Evolutionary conservation across 306 rosid species (phyloP).

Genomic region (Acacia crassicarpa): DNA sequence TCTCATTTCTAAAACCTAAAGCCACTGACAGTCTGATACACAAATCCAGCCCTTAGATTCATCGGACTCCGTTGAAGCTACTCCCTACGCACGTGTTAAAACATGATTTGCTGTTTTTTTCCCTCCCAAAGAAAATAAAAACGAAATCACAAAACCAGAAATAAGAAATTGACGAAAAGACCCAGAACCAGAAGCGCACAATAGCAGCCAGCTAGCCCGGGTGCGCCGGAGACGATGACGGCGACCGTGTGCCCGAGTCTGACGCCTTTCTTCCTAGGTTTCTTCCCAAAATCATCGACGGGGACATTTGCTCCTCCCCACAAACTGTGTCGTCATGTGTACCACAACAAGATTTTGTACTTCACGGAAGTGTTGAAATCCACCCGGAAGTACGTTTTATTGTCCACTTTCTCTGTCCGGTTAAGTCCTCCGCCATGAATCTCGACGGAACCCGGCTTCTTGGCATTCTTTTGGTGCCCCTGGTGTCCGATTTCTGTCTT

Average conservation of each 20-base stretch:
- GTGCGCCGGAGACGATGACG: constrained; percentile 47
- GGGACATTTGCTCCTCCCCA: constrained; percentile 56
- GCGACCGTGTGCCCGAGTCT: constrained; percentile 40
- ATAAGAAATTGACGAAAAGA: constrained; percentile 29
- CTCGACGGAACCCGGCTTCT: too few species aligned
- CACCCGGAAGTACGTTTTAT: constrained; percentile 42
- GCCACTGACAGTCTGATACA: not conserved
- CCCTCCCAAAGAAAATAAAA: not conserved
- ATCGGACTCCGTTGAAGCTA: not conserved
- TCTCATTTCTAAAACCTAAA: not conserved
- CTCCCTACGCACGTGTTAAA: not conserved
- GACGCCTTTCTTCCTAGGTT: constrained; percentile 30
- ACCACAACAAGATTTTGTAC: constrained; percentile 74
- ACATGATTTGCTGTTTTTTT: not conserved
- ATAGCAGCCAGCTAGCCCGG: constrained; percentile 3
- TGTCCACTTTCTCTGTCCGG: too few species aligned
- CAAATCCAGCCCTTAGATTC: not conserved
- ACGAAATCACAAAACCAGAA: constrained; percentile 18
- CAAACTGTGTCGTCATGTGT: constrained; percentile 49
- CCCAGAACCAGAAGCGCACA: constrained; percentile 28
- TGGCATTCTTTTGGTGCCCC: too few species aligned
- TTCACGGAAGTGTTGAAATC: constrained; percentile 60
- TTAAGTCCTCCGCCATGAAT: too few species aligned
- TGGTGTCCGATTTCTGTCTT: too few species aligned
- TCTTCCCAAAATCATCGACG: constrained; percentile 42